Evolutionary conservation across 306 rosid species (phyloP).

Genomic region (Medicago ruthenica): DNA sequence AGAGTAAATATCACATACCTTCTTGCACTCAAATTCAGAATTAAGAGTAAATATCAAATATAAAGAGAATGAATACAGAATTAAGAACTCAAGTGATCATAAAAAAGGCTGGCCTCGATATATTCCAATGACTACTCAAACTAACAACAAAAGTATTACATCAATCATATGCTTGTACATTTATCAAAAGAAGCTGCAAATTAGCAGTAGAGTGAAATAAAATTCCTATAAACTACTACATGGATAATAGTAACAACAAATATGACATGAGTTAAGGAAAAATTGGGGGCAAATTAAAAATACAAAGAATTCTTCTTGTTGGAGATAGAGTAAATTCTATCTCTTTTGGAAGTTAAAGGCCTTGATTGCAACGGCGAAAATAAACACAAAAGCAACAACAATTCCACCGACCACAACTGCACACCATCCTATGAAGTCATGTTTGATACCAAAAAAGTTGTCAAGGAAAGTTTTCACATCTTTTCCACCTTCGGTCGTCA

Average conservation of each 20-base stretch:
- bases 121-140: neutral
- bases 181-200: slow-evolving; percentile 4
- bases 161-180: slow-evolving; percentile 36
- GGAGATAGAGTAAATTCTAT: too few relatives aligned
- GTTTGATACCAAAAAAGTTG: slow-evolving; percentile 44
- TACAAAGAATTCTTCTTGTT: slow-evolving; percentile 33
- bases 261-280: neutral
- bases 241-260: slow-evolving; percentile 15
- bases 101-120: slow-evolving; percentile 6
- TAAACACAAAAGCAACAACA: slow-evolving; percentile 47
- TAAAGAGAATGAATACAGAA: neutral
- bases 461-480: slow-evolving; percentile 40
- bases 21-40: neutral
- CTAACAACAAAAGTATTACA: neutral
- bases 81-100: slow-evolving; percentile 16
- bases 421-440: too few relatives aligned
- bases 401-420: slow-evolving; percentile 45
- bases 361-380: slow-evolving; percentile 50
- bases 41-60: neutral
- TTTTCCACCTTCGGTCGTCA: neutral
- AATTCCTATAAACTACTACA: neutral
- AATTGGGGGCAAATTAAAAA: neutral
- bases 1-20: too few relatives aligned
- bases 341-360: slow-evolving; percentile 61
- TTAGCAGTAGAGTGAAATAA: slow-evolving; percentile 2